Evolutionary conservation across 306 rosid species (phyloP).

Genomic region (Morella rubra): DNA sequence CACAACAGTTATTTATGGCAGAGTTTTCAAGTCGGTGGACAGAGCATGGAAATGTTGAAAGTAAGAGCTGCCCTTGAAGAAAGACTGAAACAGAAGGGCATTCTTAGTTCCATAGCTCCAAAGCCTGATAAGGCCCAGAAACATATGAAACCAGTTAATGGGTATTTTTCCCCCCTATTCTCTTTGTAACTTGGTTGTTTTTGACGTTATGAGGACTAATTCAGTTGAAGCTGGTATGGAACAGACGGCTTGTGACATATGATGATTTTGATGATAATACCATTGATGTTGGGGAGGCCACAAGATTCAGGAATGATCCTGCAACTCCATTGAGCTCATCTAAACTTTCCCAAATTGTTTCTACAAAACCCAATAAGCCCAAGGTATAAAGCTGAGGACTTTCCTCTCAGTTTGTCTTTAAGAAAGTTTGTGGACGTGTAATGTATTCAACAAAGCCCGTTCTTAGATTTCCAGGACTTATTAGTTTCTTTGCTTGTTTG

Average conservation of each 20-base stretch:
- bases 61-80: constrained; percentile 76
- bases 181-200: constrained; percentile 14
- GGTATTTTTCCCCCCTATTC: constrained; percentile 47
- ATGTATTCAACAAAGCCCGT: too few species aligned
- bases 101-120: constrained; percentile 46
- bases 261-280: constrained; percentile 82
- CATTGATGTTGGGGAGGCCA: constrained; percentile 33
- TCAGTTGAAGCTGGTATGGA: constrained; percentile 22
- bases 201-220: constrained; percentile 29
- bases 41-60: constrained; percentile 79
- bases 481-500: too few species aligned
- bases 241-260: constrained; percentile 70
- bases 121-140: constrained; percentile 47
- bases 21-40: constrained; percentile 56
- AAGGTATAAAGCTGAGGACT: constrained; percentile 46
- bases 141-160: constrained; percentile 57
- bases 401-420: constrained; percentile 6
- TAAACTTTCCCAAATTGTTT: constrained; percentile 42
- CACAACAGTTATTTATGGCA: constrained; percentile 34
- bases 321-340: constrained; percentile 31
- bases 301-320: constrained; percentile 32
- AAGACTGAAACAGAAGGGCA: constrained; percentile 70
- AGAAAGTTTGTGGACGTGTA: not conserved
- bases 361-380: constrained; percentile 44
- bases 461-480: too few species aligned